A percentile compares a stretch with the other conserved stretches of the same genome.
These are phyloP conservation scores for Colletotrichum tamarilloi DNA, from an alignment of 2,329 filamentous ascomycete genomes.

Conservation along the genomic window DNA sequence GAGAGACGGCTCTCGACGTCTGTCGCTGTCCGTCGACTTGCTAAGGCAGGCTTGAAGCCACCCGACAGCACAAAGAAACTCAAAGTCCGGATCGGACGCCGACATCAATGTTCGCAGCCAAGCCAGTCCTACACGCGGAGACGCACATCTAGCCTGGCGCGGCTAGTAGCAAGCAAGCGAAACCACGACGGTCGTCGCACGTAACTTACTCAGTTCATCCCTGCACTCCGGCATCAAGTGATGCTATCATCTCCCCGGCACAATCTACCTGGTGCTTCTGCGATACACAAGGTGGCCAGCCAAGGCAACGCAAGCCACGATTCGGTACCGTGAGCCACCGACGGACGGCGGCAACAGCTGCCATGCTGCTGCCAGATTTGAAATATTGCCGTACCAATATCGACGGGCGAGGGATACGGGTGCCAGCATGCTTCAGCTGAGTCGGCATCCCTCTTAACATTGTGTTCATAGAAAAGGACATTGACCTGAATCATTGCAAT, in stretches of 20 bases:
- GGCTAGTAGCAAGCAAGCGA: neutral
- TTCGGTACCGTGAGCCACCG: neutral
- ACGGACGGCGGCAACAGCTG: neutral
- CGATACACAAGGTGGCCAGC: neutral
- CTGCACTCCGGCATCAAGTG: neutral
- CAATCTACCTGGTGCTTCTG: constrained; percentile 11
- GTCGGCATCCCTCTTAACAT: neutral
- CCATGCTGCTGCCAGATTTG: neutral
- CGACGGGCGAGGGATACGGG: neutral
- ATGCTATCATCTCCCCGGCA: constrained; percentile 1
- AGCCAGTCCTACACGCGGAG: neutral
- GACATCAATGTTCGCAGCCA: constrained; percentile 9
- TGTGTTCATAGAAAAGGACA: neutral
- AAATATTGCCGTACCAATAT: neutral
- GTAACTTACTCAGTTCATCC: neutral
- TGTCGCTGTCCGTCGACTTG: neutral
- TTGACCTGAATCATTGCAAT: constrained; percentile 15
- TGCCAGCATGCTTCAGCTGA: constrained; percentile 18
- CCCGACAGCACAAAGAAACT: constrained; percentile 1
- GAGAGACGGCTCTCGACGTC: neutral
- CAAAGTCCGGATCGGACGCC: neutral
- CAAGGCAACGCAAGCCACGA: constrained; percentile 18
- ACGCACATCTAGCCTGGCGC: neutral
- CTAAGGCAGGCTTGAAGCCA: constrained; percentile 1
- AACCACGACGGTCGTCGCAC: constrained; percentile 12